phyloP scores from a whole-genome alignment of 2,329 filamentous ascomycete species.

The Lasiodiplodia gonubiensis region DNA sequence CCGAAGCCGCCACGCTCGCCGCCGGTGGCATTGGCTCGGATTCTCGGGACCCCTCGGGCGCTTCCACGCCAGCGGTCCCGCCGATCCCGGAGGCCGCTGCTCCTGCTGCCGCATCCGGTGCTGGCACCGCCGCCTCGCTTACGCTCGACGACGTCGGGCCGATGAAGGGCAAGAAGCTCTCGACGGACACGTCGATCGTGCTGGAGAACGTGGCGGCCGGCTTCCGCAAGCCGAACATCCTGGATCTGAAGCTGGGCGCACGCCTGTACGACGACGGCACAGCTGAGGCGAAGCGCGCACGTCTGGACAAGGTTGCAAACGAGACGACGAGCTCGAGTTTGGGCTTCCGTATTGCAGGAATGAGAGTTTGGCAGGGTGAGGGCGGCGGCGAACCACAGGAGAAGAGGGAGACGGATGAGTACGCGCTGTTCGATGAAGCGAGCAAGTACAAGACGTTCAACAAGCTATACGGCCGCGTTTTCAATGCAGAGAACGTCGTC shows the following conservation, averaged over 20 bases:
- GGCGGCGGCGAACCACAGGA: background rate
- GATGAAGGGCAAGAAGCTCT: slow-evolving; percentile 67
- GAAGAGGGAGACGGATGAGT: slow-evolving; percentile 32
- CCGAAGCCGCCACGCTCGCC: slow-evolving; percentile 31
- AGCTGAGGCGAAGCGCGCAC: slow-evolving; percentile 61
- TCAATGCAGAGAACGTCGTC: slow-evolving; percentile 60
- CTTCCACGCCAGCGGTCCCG: slow-evolving; percentile 10
- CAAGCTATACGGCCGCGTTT: slow-evolving; percentile 69
- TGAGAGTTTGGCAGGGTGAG: slow-evolving; percentile 61
- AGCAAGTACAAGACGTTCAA: slow-evolving; percentile 66
- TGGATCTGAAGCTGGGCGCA: slow-evolving; percentile 90
- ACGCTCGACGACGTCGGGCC: slow-evolving; percentile 38
- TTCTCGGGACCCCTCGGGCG: background rate
- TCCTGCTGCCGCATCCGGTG: background rate
- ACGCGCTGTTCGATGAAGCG: slow-evolving; percentile 50
- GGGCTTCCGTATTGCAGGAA: slow-evolving; percentile 69
- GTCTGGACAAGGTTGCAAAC: slow-evolving; percentile 64
- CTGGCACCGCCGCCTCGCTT: slow-evolving; percentile 34
- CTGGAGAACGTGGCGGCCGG: slow-evolving; percentile 83
- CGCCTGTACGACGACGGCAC: slow-evolving; percentile 82
- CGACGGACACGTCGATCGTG: slow-evolving; percentile 80
- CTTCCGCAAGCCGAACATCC: slow-evolving; percentile 83
- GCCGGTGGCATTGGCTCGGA: slow-evolving; percentile 37
- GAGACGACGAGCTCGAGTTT: slow-evolving; percentile 65
- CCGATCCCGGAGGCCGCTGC: slow-evolving; percentile 13